Evolutionary conservation across 768 basidiomycete species (phyloP).

Genomic region (Phaeotremella fagi): DNA sequence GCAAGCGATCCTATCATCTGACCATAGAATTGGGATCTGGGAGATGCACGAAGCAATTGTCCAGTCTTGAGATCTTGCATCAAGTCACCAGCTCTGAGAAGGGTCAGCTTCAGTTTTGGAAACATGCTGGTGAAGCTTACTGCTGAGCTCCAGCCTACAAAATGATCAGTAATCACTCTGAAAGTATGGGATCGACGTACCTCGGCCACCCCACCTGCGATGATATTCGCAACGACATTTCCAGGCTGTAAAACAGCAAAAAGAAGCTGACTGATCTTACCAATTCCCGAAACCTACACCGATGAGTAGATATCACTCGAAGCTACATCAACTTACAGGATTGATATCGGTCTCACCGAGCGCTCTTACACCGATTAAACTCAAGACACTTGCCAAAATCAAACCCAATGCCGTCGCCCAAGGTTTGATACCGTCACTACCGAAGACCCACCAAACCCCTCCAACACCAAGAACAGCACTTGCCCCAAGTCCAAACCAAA

Average conservation of each 20-base stretch:
- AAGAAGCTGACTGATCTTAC: slow-evolving; percentile 88
- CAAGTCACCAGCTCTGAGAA: slow-evolving; percentile 79
- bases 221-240: slow-evolving; percentile 94
- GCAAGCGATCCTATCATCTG: slow-evolving; percentile 82
- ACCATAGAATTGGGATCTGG: slow-evolving; percentile 88
- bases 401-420: slow-evolving; percentile 91
- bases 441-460: slow-evolving; percentile 84
- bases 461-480: slow-evolving; percentile 68
- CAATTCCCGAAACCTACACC: slow-evolving; percentile 60
- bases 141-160: slow-evolving; percentile 32
- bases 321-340: slow-evolving; percentile 37
- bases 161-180: background rate
- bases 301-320: background rate
- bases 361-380: slow-evolving; percentile 86
- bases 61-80: slow-evolving; percentile 99
- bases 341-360: slow-evolving; percentile 88
- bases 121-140: slow-evolving; percentile 7
- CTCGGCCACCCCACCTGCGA: slow-evolving; percentile 89
- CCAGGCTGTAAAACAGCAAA: slow-evolving; percentile 93
- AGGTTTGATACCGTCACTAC: slow-evolving; percentile 82
- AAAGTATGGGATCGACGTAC: slow-evolving; percentile 12
- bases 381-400: slow-evolving; percentile 72
- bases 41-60: slow-evolving; percentile 83
- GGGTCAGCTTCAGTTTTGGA: background rate
- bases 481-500: slow-evolving; percentile 59